Conservation (phyloP, 202 grass and related monocot genomes). For the Panicum hallii region DNA sequence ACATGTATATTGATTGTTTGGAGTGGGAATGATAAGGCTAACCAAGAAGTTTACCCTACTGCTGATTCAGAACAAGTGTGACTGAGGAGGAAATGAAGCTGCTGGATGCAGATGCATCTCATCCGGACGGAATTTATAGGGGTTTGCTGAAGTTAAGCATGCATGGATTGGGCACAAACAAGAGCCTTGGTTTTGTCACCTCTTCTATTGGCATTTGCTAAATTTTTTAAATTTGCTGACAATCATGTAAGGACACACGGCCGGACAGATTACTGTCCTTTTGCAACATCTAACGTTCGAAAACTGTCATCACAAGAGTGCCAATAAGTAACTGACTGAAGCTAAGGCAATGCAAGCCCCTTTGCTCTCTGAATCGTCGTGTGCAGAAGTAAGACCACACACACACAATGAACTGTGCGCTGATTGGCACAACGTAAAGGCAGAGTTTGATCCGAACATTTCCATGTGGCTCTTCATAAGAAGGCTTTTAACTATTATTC, state of each 20-base stretch:
- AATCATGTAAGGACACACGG: background rate
- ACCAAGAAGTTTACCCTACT: background rate
- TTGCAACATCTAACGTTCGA: background rate
- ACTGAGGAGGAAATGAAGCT: background rate
- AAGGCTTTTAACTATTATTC: no score
- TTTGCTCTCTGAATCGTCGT: background rate
- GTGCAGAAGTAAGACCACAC: background rate
- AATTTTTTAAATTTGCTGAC: background rate
- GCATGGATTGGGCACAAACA: background rate
- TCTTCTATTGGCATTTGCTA: background rate
- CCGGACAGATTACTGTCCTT: background rate
- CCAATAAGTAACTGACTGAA: background rate
- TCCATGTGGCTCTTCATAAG: no score
- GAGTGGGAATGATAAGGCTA: no score
- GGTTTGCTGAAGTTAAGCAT: background rate
- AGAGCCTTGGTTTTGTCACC: conserved; percentile 11
- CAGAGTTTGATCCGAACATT: background rate
- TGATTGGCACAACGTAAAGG: background rate
- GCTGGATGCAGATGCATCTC: background rate
- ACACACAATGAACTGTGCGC: no score
- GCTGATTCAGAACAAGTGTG: background rate
- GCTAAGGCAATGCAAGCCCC: background rate
- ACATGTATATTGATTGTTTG: background rate
- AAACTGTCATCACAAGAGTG: background rate
- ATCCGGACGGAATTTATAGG: conserved; percentile 2